Evolutionary conservation across 768 basidiomycete genomes (phyloP).

Genomic region (Hypholoma sublateritium): DNA sequence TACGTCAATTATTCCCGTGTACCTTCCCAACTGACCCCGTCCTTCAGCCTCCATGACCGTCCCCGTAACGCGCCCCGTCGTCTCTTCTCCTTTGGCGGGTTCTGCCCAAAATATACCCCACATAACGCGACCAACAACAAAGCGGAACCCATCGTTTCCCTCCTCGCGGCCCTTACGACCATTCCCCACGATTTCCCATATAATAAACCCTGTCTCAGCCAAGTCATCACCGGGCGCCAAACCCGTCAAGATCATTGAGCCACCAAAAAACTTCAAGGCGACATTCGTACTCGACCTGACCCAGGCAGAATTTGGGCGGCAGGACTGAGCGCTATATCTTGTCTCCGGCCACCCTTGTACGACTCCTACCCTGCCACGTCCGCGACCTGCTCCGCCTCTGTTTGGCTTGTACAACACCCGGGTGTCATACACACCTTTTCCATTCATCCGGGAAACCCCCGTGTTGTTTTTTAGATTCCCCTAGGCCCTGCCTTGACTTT

Average conservation of each 20-base stretch:
- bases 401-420: slow-evolving; percentile 3
- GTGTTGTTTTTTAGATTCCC: slow-evolving; percentile 2
- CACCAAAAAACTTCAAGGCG: slow-evolving; percentile 67
- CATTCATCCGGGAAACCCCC: background rate
- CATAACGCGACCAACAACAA: slow-evolving; percentile 34
- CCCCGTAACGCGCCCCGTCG: slow-evolving; percentile 49
- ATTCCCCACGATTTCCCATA: slow-evolving; percentile 62
- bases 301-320: slow-evolving; percentile 79
- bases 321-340: slow-evolving; percentile 26
- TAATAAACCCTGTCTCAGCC: slow-evolving; percentile 32
- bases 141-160: slow-evolving; percentile 57
- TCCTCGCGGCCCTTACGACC: slow-evolving; percentile 77
- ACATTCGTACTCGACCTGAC: slow-evolving; percentile 80
- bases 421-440: background rate
- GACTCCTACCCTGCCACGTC: background rate
- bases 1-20: slow-evolving; percentile 21
- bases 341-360: slow-evolving; percentile 1
- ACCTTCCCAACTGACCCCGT: slow-evolving; percentile 3
- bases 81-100: slow-evolving; percentile 66
- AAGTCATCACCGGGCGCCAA: slow-evolving; percentile 19
- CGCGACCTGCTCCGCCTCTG: background rate
- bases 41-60: slow-evolving; percentile 38
- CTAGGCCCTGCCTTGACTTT: background rate
- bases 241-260: slow-evolving; percentile 77
- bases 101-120: slow-evolving; percentile 27